Conservation (phyloP, 495 filamentous ascomycete species). For the Penicillium pulvis region DNA sequence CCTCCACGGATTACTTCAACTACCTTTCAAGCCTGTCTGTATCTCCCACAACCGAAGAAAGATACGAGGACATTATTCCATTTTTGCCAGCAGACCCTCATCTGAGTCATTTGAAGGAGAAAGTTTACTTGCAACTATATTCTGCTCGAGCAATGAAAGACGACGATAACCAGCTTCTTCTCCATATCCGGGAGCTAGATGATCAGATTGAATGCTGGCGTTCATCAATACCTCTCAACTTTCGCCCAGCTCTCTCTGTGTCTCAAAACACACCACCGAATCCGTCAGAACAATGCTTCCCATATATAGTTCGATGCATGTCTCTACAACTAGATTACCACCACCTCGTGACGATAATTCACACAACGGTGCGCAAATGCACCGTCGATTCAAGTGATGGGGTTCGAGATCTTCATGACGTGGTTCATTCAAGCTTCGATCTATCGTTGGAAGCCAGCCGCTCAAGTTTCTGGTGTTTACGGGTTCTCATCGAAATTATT, state of each 20-base stretch:
- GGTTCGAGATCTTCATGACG: conserved; percentile 16
- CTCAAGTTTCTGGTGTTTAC: conserved; percentile 19
- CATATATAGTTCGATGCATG: conserved; percentile 11
- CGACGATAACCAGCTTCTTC: conserved; percentile 19
- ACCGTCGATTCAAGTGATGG: conserved; percentile 7
- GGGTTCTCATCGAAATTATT: conserved; percentile 5
- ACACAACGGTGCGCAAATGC: conserved; percentile 25
- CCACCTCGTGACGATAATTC: conserved; percentile 18
- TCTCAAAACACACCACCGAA: conserved; percentile 8
- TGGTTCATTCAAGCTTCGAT: conserved; percentile 29
- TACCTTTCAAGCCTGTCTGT: conserved; percentile 3
- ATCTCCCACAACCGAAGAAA: neutral
- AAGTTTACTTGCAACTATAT: conserved; percentile 15
- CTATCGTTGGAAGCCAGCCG: conserved; percentile 20
- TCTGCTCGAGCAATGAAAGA: conserved; percentile 14
- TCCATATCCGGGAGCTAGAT: conserved; percentile 19
- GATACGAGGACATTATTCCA: neutral
- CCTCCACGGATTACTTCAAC: conserved; percentile 3
- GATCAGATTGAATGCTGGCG: conserved; percentile 24
- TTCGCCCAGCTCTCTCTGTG: conserved; percentile 21
- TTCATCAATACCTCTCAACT: conserved; percentile 12
- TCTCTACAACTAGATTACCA: conserved; percentile 21
- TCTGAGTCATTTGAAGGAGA: conserved; percentile 19
- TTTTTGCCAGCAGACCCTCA: conserved; percentile 15
- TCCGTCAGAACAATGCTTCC: neutral